phyloP scores from a whole-genome alignment of 805 yeast genomes.

The Schwanniomyces pseudopolymorphus region DNA sequence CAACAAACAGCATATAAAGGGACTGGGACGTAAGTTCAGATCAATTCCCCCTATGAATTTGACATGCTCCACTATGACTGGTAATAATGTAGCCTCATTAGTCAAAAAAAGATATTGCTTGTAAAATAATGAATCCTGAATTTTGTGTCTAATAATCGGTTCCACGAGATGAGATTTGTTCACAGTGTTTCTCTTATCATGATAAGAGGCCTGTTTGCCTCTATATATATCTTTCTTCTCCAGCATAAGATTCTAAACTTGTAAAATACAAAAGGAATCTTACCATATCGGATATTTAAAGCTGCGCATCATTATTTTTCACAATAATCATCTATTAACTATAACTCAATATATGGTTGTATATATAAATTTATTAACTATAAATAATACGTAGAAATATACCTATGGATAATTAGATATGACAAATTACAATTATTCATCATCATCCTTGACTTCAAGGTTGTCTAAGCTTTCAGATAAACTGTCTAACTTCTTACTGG shows the following conservation, averaged over 20 bases:
- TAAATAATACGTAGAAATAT: background rate
- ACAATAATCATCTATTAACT: background rate
- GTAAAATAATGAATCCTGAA: slow-evolving; percentile 43
- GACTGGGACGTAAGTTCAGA: slow-evolving; percentile 58
- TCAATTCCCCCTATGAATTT: slow-evolving; percentile 60
- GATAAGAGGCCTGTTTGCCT: slow-evolving; percentile 18
- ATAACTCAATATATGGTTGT: too few species aligned
- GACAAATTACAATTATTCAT: slow-evolving; percentile 22
- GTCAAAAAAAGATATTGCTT: slow-evolving; percentile 40
- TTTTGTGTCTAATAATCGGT: slow-evolving; percentile 41
- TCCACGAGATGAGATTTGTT: slow-evolving; percentile 39
- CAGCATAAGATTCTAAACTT: background rate
- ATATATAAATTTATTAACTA: background rate
- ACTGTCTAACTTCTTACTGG: slow-evolving; percentile 32
- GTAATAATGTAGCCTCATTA: slow-evolving; percentile 40
- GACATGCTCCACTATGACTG: slow-evolving; percentile 32
- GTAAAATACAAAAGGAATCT: too few species aligned
- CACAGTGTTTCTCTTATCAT: slow-evolving; percentile 26
- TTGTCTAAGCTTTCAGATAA: slow-evolving; percentile 31
- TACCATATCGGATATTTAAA: background rate
- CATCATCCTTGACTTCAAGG: slow-evolving; percentile 36
- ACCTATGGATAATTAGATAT: background rate
- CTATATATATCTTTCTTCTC: background rate
- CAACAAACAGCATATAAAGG: slow-evolving; percentile 73
- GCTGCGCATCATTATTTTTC: background rate